phyloP scores from a whole-genome alignment of 2,329 filamentous ascomycete species.

The Didymella arachidicola region DNA sequence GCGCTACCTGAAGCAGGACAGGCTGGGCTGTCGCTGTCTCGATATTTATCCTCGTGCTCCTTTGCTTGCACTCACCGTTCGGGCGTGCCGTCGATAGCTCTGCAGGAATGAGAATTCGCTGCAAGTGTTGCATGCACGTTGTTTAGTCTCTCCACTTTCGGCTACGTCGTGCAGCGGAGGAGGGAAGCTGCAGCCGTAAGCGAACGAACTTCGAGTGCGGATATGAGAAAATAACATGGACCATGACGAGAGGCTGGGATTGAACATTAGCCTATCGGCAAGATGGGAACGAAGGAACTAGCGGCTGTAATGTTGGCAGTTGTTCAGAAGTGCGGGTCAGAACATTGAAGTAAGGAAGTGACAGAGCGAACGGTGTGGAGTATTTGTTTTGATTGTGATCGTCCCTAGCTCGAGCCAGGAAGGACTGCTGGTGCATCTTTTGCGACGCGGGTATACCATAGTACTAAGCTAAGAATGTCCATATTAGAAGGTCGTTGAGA shows the following conservation, averaged over 20 bases:
- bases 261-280: background rate
- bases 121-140: conserved; percentile 18
- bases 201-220: conserved; percentile 7
- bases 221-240: conserved; percentile 2
- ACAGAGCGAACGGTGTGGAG: conserved; percentile 3
- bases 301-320: conserved; percentile 1
- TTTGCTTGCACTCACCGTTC: conserved; percentile 6
- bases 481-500: conserved; percentile 14
- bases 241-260: conserved; percentile 9
- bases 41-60: conserved; percentile 20
- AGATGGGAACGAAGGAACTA: conserved; percentile 10
- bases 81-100: conserved; percentile 7
- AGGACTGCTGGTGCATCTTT: conserved; percentile 8
- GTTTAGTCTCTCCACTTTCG: conserved; percentile 8
- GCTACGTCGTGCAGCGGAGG: conserved; percentile 19
- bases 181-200: conserved; percentile 11
- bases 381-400: conserved; percentile 9
- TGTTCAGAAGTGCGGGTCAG: background rate
- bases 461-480: conserved; percentile 20
- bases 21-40: conserved; percentile 1
- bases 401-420: conserved; percentile 11
- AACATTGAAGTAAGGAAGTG: conserved; percentile 2
- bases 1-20: conserved; percentile 13
- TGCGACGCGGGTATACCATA: conserved; percentile 21
- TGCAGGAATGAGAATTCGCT: conserved; percentile 20